Base-by-base conservation (phyloP, 345 rosid species). In the Hibiscus tridactylites region DNA sequence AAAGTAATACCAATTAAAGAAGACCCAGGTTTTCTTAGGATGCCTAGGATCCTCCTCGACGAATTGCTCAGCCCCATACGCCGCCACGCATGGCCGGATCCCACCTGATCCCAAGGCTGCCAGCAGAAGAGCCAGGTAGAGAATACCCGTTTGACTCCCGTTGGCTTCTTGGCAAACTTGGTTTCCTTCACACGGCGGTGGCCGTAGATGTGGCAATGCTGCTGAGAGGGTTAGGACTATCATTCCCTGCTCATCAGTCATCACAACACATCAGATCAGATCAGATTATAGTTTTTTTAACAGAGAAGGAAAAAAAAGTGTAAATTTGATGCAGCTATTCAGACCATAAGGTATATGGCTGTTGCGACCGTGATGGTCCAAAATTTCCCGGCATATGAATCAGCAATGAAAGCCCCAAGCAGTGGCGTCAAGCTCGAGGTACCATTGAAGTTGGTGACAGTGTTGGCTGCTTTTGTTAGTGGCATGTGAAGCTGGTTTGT, bases 1-100 rank as follows among this genome's bases (percentile, higher is more conserved):
- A 74, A 89, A 89, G 73, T 84, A 87, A 74, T 89, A 87, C 91
- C 95, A 89, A 61, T 89, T 87, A 74, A 89, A 89, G 73, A 80
- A 89, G 28, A 74, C 78, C 88, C 87, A 87, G 19, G 84, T 81
- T 70, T 81, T 86, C 10, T 77, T 47, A 0, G 81, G 37, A 46
- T 86, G 84, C 24, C 73, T 78, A 5, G 90, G 82, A 37, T 86
- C 83, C 17, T 76, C 71, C 54, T 86, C 90, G 0, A 77, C 72
- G 61, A 87, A 86, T 57, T 87, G 95, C 67, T 89, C 90, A 37
- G 90, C 95, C 72, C 95, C 95, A 28, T 87, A 89, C 2, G 88
- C 85, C 4, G 83, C 90, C 53, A 89, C 92, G 69, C 95, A 86
- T 9, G 95, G 90, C 59, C 77, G 65, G 75, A 80, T 76, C 3